Evolutionary conservation across 139 green algal genomes (phyloP).

Genomic region (Ettlia oleoabundans): DNA sequence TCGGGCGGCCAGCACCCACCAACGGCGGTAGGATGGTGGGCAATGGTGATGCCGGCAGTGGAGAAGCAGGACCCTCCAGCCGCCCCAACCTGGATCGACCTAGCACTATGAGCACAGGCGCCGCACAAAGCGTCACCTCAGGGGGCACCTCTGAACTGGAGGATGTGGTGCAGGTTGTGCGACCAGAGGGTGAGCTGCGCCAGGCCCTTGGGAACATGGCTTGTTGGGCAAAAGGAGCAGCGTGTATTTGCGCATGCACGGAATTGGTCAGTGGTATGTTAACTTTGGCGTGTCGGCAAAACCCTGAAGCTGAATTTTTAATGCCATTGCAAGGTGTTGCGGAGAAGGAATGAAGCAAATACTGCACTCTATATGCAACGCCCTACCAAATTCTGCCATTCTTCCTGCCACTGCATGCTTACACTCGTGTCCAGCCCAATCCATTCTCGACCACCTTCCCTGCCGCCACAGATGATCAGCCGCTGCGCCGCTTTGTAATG

Average conservation of each 20-base stretch:
- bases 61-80: not conserved
- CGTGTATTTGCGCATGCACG: too few relatives aligned
- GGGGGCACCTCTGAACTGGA: not conserved
- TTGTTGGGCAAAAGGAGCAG: not conserved
- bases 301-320: not conserved
- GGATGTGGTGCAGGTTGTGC: not conserved
- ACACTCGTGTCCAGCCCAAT: not conserved
- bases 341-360: not conserved
- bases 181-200: not conserved
- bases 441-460: too few relatives aligned
- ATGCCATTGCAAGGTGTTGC: not conserved
- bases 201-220: not conserved
- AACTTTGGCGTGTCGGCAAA: too few relatives aligned
- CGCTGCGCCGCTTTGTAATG: constrained; percentile 34
- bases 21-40: not conserved
- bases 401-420: not conserved
- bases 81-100: not conserved
- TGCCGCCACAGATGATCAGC: not conserved
- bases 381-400: not conserved
- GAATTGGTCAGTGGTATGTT: too few relatives aligned
- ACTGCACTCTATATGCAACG: too few relatives aligned
- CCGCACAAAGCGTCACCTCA: not conserved
- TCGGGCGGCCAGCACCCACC: too few relatives aligned
- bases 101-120: not conserved
- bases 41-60: not conserved